Percentiles rank a stretch among this genome's conserved stretches.
Evolutionary conservation across 257 asterid species (phyloP).

Genomic region (Nicotiana noctiflora): DNA sequence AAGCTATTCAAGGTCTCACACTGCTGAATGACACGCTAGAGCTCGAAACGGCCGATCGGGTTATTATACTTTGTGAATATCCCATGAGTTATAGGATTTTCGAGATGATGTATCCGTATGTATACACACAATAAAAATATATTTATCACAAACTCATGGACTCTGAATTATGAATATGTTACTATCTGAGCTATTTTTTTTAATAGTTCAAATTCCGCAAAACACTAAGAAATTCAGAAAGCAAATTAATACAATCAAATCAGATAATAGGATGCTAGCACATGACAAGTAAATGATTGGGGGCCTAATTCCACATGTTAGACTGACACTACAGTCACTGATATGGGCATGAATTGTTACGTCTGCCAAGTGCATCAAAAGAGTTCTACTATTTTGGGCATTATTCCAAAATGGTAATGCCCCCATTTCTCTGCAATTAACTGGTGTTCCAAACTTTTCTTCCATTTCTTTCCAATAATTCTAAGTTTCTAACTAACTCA

Average conservation of each 20-base stretch:
- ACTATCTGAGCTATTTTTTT: too few relatives aligned
- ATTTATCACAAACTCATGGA: too few relatives aligned
- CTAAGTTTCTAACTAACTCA: not conserved
- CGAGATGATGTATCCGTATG: too few relatives aligned
- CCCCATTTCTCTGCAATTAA: not conserved
- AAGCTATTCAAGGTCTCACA: too few relatives aligned
- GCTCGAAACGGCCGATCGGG: too few relatives aligned
- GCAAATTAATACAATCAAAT: not conserved
- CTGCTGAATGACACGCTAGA: too few relatives aligned
- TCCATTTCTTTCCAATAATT: not conserved
- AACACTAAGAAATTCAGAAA: too few relatives aligned
- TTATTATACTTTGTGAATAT: too few relatives aligned
- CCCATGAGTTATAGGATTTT: too few relatives aligned
- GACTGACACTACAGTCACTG: not conserved
- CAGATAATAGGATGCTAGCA: not conserved
- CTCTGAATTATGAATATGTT: too few relatives aligned
- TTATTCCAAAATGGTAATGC: not conserved
- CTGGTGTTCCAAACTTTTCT: not conserved
- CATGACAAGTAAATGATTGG: constrained; percentile 3
- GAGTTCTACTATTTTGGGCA: not conserved
- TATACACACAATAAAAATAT: too few relatives aligned
- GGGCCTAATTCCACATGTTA: constrained; percentile 7
- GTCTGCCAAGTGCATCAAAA: not conserved
- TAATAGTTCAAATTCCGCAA: too few relatives aligned
- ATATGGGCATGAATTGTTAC: not conserved